Evolutionary conservation across 208 protist species (phyloP).

Genomic region (Trypanosomatidae sp.): DNA sequence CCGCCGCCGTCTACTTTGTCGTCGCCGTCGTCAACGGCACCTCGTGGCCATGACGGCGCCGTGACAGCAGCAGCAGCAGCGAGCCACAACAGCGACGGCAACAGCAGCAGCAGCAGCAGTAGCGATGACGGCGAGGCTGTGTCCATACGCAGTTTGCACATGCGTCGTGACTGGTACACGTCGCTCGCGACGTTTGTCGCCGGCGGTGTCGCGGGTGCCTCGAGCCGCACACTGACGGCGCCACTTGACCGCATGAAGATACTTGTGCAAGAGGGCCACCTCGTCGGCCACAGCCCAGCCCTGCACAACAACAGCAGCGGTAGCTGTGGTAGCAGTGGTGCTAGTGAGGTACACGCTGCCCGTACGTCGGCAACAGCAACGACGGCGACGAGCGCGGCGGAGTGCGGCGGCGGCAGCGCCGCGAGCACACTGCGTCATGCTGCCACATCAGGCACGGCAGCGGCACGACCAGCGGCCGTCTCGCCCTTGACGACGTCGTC

Average conservation of each 20-base stretch:
- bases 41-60: too few species aligned
- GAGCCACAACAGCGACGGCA: neutral
- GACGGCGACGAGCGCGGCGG: neutral
- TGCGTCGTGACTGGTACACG: slow-evolving; percentile 68
- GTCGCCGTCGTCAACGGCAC: too few species aligned
- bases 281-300: slow-evolving; percentile 22
- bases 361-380: neutral
- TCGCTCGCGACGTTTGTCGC: slow-evolving; percentile 67
- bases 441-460: too few species aligned
- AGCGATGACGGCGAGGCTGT: neutral
- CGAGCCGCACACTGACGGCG: slow-evolving; percentile 77
- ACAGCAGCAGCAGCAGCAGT: neutral
- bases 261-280: slow-evolving; percentile 85
- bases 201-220: slow-evolving; percentile 69
- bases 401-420: too few species aligned
- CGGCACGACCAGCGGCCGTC: neutral
- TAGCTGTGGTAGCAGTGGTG: too few species aligned
- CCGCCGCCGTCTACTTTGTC: too few species aligned
- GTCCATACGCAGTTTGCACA: slow-evolving; percentile 9
- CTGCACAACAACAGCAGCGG: too few species aligned
- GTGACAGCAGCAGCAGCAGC: too few species aligned
- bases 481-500: neutral
- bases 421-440: too few species aligned
- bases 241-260: slow-evolving; percentile 88
- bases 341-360: too few species aligned